Conservation (phyloP, 1,284 basidiomycete species). For the Cerrena zonata region DNA sequence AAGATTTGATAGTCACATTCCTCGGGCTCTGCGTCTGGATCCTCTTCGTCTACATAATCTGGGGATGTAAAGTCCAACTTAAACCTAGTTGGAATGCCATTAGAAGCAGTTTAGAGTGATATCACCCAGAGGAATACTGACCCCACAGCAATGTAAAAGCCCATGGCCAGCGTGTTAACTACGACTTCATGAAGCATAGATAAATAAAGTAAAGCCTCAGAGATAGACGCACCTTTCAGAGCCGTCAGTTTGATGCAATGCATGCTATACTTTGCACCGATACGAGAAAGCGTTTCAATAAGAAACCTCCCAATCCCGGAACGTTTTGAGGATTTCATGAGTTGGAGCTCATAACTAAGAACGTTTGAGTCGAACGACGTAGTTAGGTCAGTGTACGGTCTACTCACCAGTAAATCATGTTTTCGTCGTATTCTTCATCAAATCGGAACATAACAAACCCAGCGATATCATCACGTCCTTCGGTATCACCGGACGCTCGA, state of each 20-base stretch:
- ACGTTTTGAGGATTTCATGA: conserved; percentile 38
- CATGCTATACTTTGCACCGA: conserved; percentile 54
- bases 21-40: conserved; percentile 23
- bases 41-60: conserved; percentile 30
- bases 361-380: not conserved
- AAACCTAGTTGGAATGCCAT: conserved; percentile 39
- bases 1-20: conserved; percentile 54
- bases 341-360: conserved; percentile 68
- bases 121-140: conserved; percentile 23
- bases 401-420: conserved; percentile 64
- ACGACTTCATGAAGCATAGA: not conserved
- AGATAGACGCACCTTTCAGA: conserved; percentile 48
- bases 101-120: not conserved
- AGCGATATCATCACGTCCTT: conserved; percentile 20
- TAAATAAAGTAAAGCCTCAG: not conserved
- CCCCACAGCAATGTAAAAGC: conserved; percentile 57
- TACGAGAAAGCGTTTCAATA: conserved; percentile 40
- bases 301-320: conserved; percentile 54
- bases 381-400: not conserved
- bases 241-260: conserved; percentile 68
- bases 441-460: conserved; percentile 70
- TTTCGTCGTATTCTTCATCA: conserved; percentile 53
- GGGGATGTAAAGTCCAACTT: conserved; percentile 49
- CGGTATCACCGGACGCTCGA: conserved; percentile 12
- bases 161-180: conserved; percentile 30